These are phyloP conservation scores for Alternaria sp. DNA, from an alignment of 2,329 filamentous ascomycete species.

Conservation along the genomic window DNA sequence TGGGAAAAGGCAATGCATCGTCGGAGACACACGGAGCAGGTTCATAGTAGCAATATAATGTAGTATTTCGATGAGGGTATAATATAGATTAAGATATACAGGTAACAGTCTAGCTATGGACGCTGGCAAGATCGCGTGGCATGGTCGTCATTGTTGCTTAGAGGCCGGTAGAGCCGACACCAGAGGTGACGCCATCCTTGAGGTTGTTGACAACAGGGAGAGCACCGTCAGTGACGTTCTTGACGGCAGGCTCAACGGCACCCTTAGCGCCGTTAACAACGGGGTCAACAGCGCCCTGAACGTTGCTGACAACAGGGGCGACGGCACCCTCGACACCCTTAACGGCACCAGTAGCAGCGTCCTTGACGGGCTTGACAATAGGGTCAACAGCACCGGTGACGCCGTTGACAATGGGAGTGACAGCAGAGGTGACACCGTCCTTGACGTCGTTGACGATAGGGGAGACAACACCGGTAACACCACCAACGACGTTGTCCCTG, in stretches of 20 bases:
- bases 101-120: background rate
- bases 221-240: background rate
- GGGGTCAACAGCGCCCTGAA: background rate
- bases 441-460: background rate
- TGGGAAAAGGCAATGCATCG: too few relatives aligned
- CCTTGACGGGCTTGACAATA: background rate
- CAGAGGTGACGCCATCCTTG: background rate
- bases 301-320: background rate
- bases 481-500: background rate
- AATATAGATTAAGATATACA: slow-evolving; percentile 1
- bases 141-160: background rate
- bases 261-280: background rate
- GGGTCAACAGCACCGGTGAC: background rate
- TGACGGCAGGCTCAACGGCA: background rate
- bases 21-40: accelerated
- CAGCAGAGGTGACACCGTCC: background rate
- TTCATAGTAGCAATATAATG: background rate
- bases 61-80: background rate
- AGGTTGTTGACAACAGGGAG: background rate
- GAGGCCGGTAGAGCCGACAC: background rate
- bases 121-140: background rate
- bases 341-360: background rate
- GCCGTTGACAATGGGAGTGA: background rate
- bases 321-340: background rate
- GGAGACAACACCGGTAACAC: background rate